These are phyloP conservation scores for Rachicladosporium sp. DNA, from an alignment of 2,329 filamentous ascomycete genomes.

Conservation along the genomic window DNA sequence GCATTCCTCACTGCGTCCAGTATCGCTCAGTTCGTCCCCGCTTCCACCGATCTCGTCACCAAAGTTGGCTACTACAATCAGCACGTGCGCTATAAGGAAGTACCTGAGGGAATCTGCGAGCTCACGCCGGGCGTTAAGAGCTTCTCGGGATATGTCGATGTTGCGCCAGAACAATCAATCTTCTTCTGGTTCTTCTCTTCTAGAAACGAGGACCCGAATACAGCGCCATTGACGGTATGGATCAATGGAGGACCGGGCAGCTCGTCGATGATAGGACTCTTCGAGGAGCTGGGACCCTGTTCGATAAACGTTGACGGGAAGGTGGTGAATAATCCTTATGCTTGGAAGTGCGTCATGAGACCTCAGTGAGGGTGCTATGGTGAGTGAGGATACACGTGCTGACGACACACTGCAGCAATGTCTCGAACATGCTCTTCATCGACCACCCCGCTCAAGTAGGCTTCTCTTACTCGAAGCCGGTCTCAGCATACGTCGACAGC, in stretches of 20 bases:
- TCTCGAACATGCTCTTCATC: conserved; percentile 57
- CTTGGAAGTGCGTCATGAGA: conserved; percentile 37
- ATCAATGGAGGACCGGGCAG: conserved; percentile 49
- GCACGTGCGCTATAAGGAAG: conserved; percentile 47
- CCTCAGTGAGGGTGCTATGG: not conserved
- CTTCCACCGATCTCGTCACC: conserved; percentile 32
- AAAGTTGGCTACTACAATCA: conserved; percentile 35
- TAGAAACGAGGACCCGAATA: conserved; percentile 32
- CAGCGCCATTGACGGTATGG: conserved; percentile 49
- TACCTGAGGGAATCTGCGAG: conserved; percentile 43
- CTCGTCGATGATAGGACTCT: conserved; percentile 46
- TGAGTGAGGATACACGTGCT: not conserved
- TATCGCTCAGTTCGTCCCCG: conserved; percentile 31
- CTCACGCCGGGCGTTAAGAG: conserved; percentile 44
- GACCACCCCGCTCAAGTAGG: conserved; percentile 53
- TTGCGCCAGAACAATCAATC: conserved; percentile 39
- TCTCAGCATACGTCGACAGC: conserved; percentile 15
- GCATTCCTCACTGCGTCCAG: not conserved
- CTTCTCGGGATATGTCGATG: conserved; percentile 44
- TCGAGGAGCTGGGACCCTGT: conserved; percentile 34
- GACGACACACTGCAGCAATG: conserved; percentile 25
- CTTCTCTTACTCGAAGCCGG: conserved; percentile 40
- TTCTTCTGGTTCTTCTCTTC: conserved; percentile 49
- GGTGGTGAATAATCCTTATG: conserved; percentile 48
- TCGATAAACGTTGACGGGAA: conserved; percentile 32